Conservation (phyloP, 2,329 filamentous ascomycete genomes). For the Grosmannia penicillata region DNA sequence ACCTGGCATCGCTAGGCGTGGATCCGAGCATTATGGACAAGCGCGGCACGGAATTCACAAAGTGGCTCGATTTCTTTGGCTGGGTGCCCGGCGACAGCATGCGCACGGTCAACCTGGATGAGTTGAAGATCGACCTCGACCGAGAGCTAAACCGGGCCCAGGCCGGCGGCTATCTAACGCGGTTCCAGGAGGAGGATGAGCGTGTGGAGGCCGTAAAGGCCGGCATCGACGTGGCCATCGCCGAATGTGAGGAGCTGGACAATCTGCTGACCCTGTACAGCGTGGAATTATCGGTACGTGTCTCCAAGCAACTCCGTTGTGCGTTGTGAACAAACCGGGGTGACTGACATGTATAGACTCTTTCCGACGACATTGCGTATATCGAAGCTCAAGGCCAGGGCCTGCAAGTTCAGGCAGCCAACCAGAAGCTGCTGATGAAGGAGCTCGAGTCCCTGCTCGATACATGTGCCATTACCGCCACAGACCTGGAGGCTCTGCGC, state of each 20-base stretch:
- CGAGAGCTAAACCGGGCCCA: slow-evolving; percentile 82
- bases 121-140: slow-evolving; percentile 69
- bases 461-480: slow-evolving; percentile 72
- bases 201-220: slow-evolving; percentile 74
- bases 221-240: slow-evolving; percentile 78
- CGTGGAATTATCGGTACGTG: slow-evolving; percentile 74
- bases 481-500: slow-evolving; percentile 60
- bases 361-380: slow-evolving; percentile 90
- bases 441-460: slow-evolving; percentile 82
- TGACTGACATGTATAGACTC: slow-evolving; percentile 39
- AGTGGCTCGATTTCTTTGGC: slow-evolving; percentile 72
- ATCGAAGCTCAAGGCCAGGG: slow-evolving; percentile 97
- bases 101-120: slow-evolving; percentile 60
- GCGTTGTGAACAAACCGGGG: too few relatives aligned
- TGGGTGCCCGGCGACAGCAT: slow-evolving; percentile 69
- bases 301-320: too few relatives aligned
- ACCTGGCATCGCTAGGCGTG: slow-evolving; percentile 63
- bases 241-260: slow-evolving; percentile 91
- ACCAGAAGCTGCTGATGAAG: slow-evolving; percentile 83
- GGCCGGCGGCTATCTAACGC: slow-evolving; percentile 80
- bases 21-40: slow-evolving; percentile 64
- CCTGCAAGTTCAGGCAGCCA: slow-evolving; percentile 90
- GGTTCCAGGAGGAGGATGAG: slow-evolving; percentile 75
- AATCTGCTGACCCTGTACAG: slow-evolving; percentile 87
- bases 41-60: slow-evolving; percentile 65